Evolutionary conservation across 805 yeast genomes (phyloP), one percentile per base, ranked within the genome.

Genomic region (Saccharomycopsis sp.): DNA sequence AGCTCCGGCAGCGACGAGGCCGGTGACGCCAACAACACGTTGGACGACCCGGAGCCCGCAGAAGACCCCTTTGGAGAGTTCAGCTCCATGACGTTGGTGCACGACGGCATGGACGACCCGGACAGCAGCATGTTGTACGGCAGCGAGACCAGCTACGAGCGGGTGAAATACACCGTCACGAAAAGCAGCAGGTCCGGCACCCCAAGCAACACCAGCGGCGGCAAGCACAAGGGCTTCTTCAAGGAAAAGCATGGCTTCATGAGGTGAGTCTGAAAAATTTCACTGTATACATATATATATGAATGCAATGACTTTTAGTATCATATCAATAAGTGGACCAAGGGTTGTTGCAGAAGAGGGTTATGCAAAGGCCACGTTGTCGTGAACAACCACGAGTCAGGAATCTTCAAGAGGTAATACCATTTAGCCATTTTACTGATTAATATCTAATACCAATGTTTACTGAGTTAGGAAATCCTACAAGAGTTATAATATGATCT

Each of bases 21-120:
- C 18, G 30, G 25, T 35, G 20, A 13, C n/a, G 25, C 8, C 9
- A 25, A n/a, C n/a, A n/a, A n/a, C n/a, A n/a, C n/a, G n/a, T n/a
- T n/a, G n/a, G n/a, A n/a, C n/a, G 27, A 25, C 27, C n/a, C 27
- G 9, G 59, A 58, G 55, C 58, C 37, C 53, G 54, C 13, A 4
- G 64, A 64, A 20, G 95, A 87, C 59, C 96, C 96, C 2, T 87
- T 87, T 58, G 81, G 76, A 38, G 75, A 77, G 53, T 87, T 87
- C 62, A 83, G 78, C 54, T 86, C 96, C 0, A 82, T 87, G 58
- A 85, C 95, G 5, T 66, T 87, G 52, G 82, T 83, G 52, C 87
- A 85, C 56, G 79, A 75, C 43, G 85, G 77, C 32, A 68, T 56
- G 36, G 54, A 50, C 26, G 68, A 62, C 35, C 43, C 50, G 3